phyloP scores from a whole-genome alignment of 2,329 filamentous ascomycete genomes.

The Aspergillus novofumigatus region DNA sequence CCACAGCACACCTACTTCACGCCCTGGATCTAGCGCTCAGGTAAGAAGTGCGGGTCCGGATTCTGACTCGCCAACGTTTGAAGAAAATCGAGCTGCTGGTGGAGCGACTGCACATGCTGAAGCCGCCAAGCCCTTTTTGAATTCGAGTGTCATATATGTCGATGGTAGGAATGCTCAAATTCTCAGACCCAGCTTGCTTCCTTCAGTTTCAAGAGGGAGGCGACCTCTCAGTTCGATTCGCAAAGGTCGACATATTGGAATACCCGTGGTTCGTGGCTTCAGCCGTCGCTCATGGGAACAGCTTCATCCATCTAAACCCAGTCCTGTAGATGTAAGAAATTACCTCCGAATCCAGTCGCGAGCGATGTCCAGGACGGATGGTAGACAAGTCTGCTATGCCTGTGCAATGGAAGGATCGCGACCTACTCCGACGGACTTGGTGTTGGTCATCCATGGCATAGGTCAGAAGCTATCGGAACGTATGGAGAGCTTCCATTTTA shows the following conservation, averaged over 20 bases:
- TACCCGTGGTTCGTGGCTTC: slow-evolving; percentile 87
- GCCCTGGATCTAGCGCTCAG: slow-evolving; percentile 18
- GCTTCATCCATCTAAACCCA: slow-evolving; percentile 55
- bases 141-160: slow-evolving; percentile 82
- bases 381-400: slow-evolving; percentile 44
- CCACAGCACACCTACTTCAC: slow-evolving; percentile 28
- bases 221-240: slow-evolving; percentile 78
- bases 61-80: slow-evolving; percentile 15
- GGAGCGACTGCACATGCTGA: slow-evolving; percentile 39
- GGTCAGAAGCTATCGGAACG: slow-evolving; percentile 93
- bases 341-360: slow-evolving; percentile 39
- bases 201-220: slow-evolving; percentile 79
- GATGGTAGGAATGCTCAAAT: slow-evolving; percentile 74
- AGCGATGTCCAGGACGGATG: slow-evolving; percentile 20
- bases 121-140: slow-evolving; percentile 59
- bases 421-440: slow-evolving; percentile 75
- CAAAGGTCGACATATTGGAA: slow-evolving; percentile 75
- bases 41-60: slow-evolving; percentile 5
- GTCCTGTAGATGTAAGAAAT: slow-evolving; percentile 38
- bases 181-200: slow-evolving; percentile 77
- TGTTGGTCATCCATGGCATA: slow-evolving; percentile 91
- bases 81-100: slow-evolving; percentile 41
- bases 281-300: slow-evolving; percentile 72
- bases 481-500: slow-evolving; percentile 96
- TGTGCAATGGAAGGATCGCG: slow-evolving; percentile 61